phyloP scores from a whole-genome alignment of 805 yeast species.

The Myxozyma sirexii region DNA sequence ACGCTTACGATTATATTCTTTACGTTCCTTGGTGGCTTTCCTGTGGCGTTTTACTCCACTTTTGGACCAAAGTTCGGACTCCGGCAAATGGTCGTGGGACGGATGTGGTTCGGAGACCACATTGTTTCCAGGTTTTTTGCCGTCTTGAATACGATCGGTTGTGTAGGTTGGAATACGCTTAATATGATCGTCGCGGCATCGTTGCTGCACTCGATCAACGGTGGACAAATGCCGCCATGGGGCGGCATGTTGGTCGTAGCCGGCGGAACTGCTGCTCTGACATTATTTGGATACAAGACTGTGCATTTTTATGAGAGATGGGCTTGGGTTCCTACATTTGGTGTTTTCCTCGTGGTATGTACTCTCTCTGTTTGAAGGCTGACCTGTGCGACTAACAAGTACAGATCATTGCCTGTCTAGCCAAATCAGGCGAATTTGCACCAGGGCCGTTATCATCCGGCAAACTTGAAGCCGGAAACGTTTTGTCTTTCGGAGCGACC shows the following conservation, averaged over 20 bases:
- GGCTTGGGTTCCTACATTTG: conserved; percentile 85
- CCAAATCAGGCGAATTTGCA: conserved; percentile 64
- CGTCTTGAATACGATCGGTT: conserved; percentile 74
- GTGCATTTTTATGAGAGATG: conserved; percentile 82
- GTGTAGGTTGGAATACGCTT: conserved; percentile 95
- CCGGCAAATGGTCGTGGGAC: conserved; percentile 81
- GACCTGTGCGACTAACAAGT: too few relatives aligned
- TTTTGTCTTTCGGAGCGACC: conserved; percentile 82
- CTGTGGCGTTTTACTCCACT: conserved; percentile 80
- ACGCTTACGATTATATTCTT: conserved; percentile 71
- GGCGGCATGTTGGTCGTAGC: conserved; percentile 82
- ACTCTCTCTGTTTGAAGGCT: not conserved
- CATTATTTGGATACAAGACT: conserved; percentile 81
- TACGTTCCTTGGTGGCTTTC: conserved; percentile 66
- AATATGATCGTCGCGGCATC: conserved; percentile 90
- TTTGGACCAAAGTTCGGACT: conserved; percentile 85
- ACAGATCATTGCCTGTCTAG: conserved; percentile 64
- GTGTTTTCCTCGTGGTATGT: conserved; percentile 67
- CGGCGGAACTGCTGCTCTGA: conserved; percentile 63
- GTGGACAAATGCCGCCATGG: conserved; percentile 74
- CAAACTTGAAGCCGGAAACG: conserved; percentile 68
- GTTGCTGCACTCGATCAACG: conserved; percentile 73
- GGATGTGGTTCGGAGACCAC: conserved; percentile 73
- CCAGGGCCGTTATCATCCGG: conserved; percentile 63
- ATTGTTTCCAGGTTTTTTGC: conserved; percentile 73